Conservation (phyloP, 495 filamentous ascomycete genomes). For the Penicillium canescens region DNA sequence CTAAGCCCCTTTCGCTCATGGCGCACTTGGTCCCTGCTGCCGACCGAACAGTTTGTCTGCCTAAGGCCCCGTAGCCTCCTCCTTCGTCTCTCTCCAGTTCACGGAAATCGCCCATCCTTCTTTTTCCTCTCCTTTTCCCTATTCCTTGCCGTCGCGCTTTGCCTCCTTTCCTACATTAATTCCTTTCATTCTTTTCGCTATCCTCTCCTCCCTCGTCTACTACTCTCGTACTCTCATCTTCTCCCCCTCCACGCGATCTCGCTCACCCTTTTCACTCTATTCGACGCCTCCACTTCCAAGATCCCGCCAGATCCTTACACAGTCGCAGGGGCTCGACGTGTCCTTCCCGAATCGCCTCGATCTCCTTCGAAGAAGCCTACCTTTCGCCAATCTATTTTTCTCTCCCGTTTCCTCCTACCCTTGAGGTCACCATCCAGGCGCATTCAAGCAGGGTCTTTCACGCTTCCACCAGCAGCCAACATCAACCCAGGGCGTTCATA, state of each 20-base stretch:
- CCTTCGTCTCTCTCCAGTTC: conserved; percentile 28
- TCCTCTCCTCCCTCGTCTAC: conserved; percentile 22
- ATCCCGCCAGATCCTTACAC: conserved; percentile 12
- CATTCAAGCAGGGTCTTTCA: conserved; percentile 22
- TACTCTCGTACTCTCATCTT: conserved; percentile 23
- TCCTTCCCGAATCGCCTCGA: conserved; percentile 19
- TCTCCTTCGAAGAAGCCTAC: not conserved
- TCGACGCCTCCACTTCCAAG: conserved; percentile 15
- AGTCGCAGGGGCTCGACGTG: conserved; percentile 19
- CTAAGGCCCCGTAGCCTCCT: conserved; percentile 31
- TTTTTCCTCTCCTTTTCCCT: conserved; percentile 36
- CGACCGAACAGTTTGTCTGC: conserved; percentile 23
- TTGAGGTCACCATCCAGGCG: conserved; percentile 17
- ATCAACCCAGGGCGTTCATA: not conserved
- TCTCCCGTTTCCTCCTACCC: conserved; percentile 10
- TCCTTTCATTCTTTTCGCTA: conserved; percentile 26
- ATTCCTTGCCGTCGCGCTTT: conserved; percentile 27
- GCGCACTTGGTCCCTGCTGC: conserved; percentile 8
- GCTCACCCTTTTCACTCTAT: conserved; percentile 30
- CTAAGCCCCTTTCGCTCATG: conserved; percentile 22
- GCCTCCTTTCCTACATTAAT: conserved; percentile 26
- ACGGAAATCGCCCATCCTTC: conserved; percentile 22
- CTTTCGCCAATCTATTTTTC: conserved; percentile 1
- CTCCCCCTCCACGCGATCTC: conserved; percentile 38
- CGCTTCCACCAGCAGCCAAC: not conserved